Conservation (phyloP, 1,139 yeast species). For the Spathaspora jeffriesii region DNA sequence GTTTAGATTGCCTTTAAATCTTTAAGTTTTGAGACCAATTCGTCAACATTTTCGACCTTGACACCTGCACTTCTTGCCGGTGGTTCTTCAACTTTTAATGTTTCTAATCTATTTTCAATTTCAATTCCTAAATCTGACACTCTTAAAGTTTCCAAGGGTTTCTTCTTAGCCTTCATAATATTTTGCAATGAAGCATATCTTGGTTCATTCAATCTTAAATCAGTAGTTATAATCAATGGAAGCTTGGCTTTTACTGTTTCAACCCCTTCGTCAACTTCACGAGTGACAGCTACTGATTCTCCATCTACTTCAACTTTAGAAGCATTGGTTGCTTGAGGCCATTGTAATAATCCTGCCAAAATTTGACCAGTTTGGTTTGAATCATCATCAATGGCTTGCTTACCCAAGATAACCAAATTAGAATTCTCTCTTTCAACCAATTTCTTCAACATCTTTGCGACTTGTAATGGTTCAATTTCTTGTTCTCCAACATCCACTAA, state of each 20-base stretch:
- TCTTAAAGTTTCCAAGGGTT: conserved; percentile 76
- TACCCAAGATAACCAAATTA: conserved; percentile 86
- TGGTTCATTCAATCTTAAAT: conserved; percentile 91
- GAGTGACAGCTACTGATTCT: conserved; percentile 68
- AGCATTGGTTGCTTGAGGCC: conserved; percentile 99
- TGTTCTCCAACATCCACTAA: conserved; percentile 77
- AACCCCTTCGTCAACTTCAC: conserved; percentile 96
- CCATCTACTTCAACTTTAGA: conserved; percentile 75
- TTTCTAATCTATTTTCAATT: conserved; percentile 62
- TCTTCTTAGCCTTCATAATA: conserved; percentile 98
- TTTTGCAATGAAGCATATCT: conserved; percentile 93
- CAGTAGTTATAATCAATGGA: conserved; percentile 90
- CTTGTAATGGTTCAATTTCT: conserved; percentile 83
- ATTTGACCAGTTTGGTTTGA: conserved; percentile 97
- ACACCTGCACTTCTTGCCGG: conserved; percentile 80
- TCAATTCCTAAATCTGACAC: conserved; percentile 75
- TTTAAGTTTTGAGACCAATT: conserved; percentile 75
- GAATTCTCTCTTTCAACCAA: conserved; percentile 70
- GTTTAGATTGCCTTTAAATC: conserved; percentile 57
- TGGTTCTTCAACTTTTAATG: conserved; percentile 82
- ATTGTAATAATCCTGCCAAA: conserved; percentile 88
- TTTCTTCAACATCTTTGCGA: conserved; percentile 81
- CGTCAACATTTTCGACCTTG: conserved; percentile 80
- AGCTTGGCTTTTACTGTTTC: conserved; percentile 77
- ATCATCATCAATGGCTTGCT: conserved; percentile 96